A percentile compares a stretch with the other conserved stretches of the same genome.
phyloP scores from a whole-genome alignment of 1,284 basidiomycete genomes.

The Malassezia restricta region DNA sequence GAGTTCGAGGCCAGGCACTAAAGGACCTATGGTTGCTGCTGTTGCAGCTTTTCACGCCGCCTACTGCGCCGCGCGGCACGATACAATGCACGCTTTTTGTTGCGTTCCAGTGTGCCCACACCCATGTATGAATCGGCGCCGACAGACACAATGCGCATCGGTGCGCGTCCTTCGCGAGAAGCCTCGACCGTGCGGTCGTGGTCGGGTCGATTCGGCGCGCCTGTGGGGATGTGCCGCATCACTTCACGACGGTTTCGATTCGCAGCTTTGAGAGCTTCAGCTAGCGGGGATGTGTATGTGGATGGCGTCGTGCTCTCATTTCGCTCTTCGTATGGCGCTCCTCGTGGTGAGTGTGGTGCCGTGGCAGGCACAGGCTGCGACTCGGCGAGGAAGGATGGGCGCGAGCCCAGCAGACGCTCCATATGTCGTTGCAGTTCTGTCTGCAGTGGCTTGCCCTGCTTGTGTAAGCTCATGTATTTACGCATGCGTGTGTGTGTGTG shows the following conservation, averaged over 20 bases:
- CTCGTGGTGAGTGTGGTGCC: slow-evolving; percentile 23
- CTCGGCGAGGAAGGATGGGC: slow-evolving; percentile 2
- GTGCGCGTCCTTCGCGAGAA: slow-evolving; percentile 2
- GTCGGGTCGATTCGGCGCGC: neutral
- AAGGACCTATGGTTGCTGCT: no score
- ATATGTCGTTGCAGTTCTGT: slow-evolving; percentile 37
- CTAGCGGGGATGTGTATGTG: slow-evolving; percentile 4
- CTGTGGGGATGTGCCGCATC: slow-evolving; percentile 7
- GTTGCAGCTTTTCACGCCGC: neutral
- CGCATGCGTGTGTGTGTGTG: neutral
- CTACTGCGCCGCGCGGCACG: slow-evolving; percentile 9
- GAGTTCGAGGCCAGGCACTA: neutral
- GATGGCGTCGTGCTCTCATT: slow-evolving; percentile 9
- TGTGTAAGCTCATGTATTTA: neutral
- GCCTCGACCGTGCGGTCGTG: neutral
- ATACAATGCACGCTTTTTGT: slow-evolving; percentile 12
- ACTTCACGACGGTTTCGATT: slow-evolving; percentile 1
- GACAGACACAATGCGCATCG: slow-evolving; percentile 6
- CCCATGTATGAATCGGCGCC: slow-evolving; percentile 9
- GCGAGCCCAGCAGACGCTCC: slow-evolving; percentile 34
- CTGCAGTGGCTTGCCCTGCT: slow-evolving; percentile 30
- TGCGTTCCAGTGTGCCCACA: slow-evolving; percentile 10
- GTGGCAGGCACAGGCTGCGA: slow-evolving; percentile 7
- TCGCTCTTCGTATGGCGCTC: slow-evolving; percentile 30
- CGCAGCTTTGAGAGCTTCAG: neutral